Evolutionary conservation across 176 grass and related monocot species (phyloP), one percentile per base, ranked within the genome.

Genomic region (Bromus sterilis): DNA sequence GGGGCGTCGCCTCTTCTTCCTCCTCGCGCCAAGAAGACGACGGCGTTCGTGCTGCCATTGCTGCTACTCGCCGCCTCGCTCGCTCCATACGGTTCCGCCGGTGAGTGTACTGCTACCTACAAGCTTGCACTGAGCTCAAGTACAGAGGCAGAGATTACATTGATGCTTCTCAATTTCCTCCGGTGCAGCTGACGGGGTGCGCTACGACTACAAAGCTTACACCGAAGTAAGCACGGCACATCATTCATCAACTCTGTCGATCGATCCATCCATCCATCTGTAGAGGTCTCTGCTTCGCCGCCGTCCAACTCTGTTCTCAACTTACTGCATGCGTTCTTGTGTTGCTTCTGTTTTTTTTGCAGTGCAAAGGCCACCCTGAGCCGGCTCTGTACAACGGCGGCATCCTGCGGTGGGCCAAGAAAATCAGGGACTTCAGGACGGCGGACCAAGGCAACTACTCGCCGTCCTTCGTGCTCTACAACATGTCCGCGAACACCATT

Each of bases 291-390:
- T 13, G 6, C 20, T 29, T 7, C 25, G 7, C 1, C 26, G 4
- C 10, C 7, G 16, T 26, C 4, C 10, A 5, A 36, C 23, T 8
- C 46, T 20, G 2, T n/a, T 24, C 1, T 7, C 1, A 30, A 20
- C 5, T 49, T 28, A 30, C 30, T 4, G 39, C 16, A 8, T 6
- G 0, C 41, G 1, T 28, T 16, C 36, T 11, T 31, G 5, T 21
- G 5, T 4, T 21, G 10, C 9, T 35, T 31, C 37, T 4, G 26
- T 70, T 32, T 70, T 36, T 1, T 51, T 43, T 18, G 24, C 87
- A 97, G 94, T 97, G 94, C 87, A 94, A 90, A 66, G 70, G 82
- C 40, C 85, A 97, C 55, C 90, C 94, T 36, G 91, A 97, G 42
- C 85, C 91, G 26, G 79, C 94, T 29, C 89, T 97, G 24, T 97